A percentile compares a stretch with the other conserved stretches of the same genome.
These are phyloP conservation scores for Orbilia javanica DNA, from an alignment of 2,329 filamentous ascomycete genomes.

Conservation along the genomic window DNA sequence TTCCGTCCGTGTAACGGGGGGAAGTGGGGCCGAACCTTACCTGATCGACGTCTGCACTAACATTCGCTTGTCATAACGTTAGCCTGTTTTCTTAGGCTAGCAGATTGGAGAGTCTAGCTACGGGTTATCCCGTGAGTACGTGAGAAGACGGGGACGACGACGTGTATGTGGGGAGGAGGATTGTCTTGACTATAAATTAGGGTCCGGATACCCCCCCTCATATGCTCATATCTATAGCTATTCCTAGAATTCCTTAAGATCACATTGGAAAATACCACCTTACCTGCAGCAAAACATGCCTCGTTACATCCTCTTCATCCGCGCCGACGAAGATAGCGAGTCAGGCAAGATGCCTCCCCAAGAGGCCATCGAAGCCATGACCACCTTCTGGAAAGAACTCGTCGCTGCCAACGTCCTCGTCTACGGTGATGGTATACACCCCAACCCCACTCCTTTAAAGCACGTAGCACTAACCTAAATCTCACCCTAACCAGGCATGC, in stretches of 20 bases:
- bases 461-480: too few relatives aligned
- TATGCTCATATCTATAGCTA: not conserved
- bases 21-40: too few relatives aligned
- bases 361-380: conserved; percentile 52
- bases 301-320: conserved; percentile 51
- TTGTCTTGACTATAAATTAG: conserved; percentile 11
- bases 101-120: not conserved
- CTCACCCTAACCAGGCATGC: too few relatives aligned
- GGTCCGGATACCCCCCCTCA: not conserved
- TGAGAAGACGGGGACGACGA: not conserved
- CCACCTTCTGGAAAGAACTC: conserved; percentile 38
- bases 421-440: conserved; percentile 40
- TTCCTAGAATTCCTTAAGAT: too few relatives aligned
- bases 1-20: too few relatives aligned
- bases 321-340: conserved; percentile 44
- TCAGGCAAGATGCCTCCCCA: conserved; percentile 47
- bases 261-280: too few relatives aligned
- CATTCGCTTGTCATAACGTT: too few relatives aligned
- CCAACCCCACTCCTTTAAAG: too few relatives aligned
- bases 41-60: not conserved
- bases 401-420: conserved; percentile 38
- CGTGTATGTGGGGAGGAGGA: not conserved
- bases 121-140: conserved; percentile 11
- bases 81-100: too few relatives aligned
- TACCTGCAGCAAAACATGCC: too few relatives aligned